Percentiles rank a stretch among this genome's conserved stretches.
phyloP scores from a whole-genome alignment of 495 filamentous ascomycete genomes.

The Hypomontagnella monticulosa region DNA sequence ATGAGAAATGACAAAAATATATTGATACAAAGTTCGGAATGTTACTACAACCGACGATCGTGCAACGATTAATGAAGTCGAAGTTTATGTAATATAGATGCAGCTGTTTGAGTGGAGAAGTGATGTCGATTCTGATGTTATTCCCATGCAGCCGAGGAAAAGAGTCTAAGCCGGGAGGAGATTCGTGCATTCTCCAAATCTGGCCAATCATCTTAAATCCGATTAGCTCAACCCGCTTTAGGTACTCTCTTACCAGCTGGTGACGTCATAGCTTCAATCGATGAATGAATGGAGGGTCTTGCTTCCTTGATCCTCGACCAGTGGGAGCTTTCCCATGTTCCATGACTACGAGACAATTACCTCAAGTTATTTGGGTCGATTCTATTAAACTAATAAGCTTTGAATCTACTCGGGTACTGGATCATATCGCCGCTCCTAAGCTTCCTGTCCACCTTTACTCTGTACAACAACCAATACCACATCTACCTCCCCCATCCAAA shows the following conservation, averaged over 20 bases:
- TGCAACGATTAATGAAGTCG: neutral
- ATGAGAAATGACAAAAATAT: too few relatives aligned
- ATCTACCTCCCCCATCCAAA: neutral
- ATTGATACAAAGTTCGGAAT: neutral
- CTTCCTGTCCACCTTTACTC: slow-evolving; percentile 1
- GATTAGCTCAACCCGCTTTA: slow-evolving; percentile 19
- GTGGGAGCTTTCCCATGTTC: slow-evolving; percentile 24
- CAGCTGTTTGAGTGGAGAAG: slow-evolving; percentile 26
- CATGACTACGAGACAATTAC: slow-evolving; percentile 38
- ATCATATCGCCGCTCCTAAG: neutral
- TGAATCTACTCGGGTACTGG: slow-evolving; percentile 12
- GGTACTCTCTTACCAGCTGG: slow-evolving; percentile 22
- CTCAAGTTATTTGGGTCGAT: slow-evolving; percentile 25
- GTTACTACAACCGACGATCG: neutral
- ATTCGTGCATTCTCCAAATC: neutral
- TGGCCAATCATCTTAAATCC: slow-evolving; percentile 22
- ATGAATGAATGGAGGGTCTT: slow-evolving; percentile 20
- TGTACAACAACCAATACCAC: slow-evolving; percentile 13
- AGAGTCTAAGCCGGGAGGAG: slow-evolving; percentile 6
- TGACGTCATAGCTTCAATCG: slow-evolving; percentile 33
- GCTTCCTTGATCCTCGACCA: slow-evolving; percentile 26
- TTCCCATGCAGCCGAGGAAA: slow-evolving; percentile 28
- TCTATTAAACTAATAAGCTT: slow-evolving; percentile 12
- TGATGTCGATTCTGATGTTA: slow-evolving; percentile 34
- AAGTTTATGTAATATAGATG: slow-evolving; percentile 18